Evolutionary conservation across 768 basidiomycete genomes (phyloP).

Genomic region (Pholiota molesta): DNA sequence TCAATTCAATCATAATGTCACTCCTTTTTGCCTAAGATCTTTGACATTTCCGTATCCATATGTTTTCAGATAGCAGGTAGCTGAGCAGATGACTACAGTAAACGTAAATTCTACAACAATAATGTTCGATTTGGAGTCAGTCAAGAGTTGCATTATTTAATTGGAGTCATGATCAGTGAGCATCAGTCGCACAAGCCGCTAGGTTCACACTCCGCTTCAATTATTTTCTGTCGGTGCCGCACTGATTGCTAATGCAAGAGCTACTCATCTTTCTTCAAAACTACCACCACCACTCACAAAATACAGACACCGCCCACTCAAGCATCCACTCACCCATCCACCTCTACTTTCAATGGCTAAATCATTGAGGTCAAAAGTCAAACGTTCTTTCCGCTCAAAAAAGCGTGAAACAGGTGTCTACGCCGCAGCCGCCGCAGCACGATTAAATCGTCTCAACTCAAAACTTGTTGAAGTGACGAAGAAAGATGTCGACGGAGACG

Average conservation of each 20-base stretch:
- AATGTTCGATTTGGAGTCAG: too few species aligned
- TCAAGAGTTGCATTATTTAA: too few species aligned
- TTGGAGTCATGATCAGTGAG: too few species aligned
- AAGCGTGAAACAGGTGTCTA: conserved; percentile 78
- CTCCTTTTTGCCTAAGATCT: not conserved
- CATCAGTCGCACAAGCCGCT: not conserved
- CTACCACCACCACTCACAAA: conserved; percentile 20
- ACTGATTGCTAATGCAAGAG: not conserved
- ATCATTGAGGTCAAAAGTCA: conserved; percentile 80
- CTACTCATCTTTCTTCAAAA: conserved; percentile 17
- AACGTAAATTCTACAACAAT: not conserved
- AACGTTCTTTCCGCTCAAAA: conserved; percentile 75
- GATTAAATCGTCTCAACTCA: conserved; percentile 69
- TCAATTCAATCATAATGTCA: not conserved
- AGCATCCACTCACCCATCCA: not conserved
- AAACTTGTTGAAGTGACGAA: conserved; percentile 59
- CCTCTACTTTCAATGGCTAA: conserved; percentile 64
- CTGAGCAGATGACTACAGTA: not conserved
- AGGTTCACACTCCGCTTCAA: conserved; percentile 23
- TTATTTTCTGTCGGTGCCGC: conserved; percentile 16
- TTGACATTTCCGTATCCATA: not conserved
- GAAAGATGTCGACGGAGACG: conserved; percentile 40
- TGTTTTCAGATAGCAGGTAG: too few species aligned
- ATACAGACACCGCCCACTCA: not conserved
- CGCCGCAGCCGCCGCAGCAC: conserved; percentile 77